Evolutionary conservation across 148 eudicot genomes (phyloP), one percentile per base, ranked within the genome.

Genomic region (Silene latifolia): DNA sequence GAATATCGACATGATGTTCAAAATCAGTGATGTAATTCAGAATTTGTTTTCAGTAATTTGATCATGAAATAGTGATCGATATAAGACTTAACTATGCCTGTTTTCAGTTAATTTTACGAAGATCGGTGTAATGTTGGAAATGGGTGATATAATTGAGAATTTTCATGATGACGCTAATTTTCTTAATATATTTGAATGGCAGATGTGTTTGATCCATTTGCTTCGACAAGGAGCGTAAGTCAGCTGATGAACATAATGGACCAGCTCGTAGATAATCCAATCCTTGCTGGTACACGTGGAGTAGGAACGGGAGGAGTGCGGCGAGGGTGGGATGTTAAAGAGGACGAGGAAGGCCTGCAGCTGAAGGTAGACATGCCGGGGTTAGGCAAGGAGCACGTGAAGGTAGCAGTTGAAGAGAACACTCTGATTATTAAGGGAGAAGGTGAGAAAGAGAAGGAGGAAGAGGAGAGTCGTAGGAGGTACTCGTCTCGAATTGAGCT

Each of bases 351-450:
- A 0, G 89, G 87, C 0, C 84, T 93, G 0, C 75, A 84, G 21
- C 72, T 91, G 66, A 79, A 87, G 7, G 74, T 91, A 19, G 97
- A 93, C 88, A 91, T 93, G 98, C 97, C 98, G 0, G 98, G 98
- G 0, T 23, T 93, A 1, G 85, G 81, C 73, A 93, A 91, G 44
- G 94, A 91, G 46, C 79, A 89, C 15, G 91, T 93, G 65, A 93
- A 91, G 81, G 82, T 93, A 0, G 82, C 83, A 0, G 91, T 91
- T 66, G 94, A 91, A 76, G 88, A 87, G 58, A 89, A 80, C 82
- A 86, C 91, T 2, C 82, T 93, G 81, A 68, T 86, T 0, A 88
- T 93, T 74, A 81, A 42, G 71, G 98, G 93, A 0, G 91, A 92
- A 61, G 89, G 83, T 0, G 57, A 81, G 77, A 82, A 79, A 19